Conservation (phyloP, 2,329 filamentous ascomycete genomes). For the Pyrenophora graminea region DNA sequence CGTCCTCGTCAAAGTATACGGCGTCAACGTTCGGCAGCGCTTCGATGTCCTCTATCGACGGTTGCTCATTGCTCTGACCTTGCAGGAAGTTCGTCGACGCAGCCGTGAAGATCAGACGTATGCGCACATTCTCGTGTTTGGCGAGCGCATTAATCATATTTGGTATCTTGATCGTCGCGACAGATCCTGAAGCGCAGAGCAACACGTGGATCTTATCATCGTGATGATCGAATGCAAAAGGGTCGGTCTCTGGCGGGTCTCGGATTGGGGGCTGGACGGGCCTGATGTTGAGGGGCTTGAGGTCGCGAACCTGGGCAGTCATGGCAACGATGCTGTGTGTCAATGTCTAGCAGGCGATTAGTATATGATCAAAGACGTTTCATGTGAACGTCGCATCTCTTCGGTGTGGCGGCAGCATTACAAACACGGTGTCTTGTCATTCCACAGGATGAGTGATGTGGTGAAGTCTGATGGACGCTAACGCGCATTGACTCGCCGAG, state of each 20-base stretch:
- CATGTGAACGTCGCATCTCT: not conserved
- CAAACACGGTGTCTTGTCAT: conserved; percentile 6
- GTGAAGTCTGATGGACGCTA: conserved; percentile 15
- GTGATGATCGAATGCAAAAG: conserved; percentile 32
- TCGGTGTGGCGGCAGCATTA: conserved; percentile 12
- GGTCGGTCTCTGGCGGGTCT: conserved; percentile 18
- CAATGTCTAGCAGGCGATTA: conserved; percentile 2
- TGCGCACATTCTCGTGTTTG: conserved; percentile 63
- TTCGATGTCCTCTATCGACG: conserved; percentile 63
- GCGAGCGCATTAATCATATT: conserved; percentile 59
- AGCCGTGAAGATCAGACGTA: conserved; percentile 81
- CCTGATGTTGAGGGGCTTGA: conserved; percentile 35
- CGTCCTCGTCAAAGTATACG: conserved; percentile 81
- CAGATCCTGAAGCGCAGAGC: conserved; percentile 70
- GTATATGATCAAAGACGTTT: conserved; percentile 14
- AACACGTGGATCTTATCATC: conserved; percentile 60
- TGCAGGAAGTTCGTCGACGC: conserved; percentile 75
- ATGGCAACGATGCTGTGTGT: conserved; percentile 20
- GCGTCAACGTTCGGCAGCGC: conserved; percentile 73
- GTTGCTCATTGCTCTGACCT: conserved; percentile 78
- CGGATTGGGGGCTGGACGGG: conserved; percentile 32
- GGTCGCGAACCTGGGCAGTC: conserved; percentile 28
- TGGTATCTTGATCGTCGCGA: conserved; percentile 82
- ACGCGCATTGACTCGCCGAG: not conserved
- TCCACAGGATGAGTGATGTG: conserved; percentile 2